phyloP scores from a whole-genome alignment of 352 stramenopile genomes.

The Blastocystis sp. region DNA sequence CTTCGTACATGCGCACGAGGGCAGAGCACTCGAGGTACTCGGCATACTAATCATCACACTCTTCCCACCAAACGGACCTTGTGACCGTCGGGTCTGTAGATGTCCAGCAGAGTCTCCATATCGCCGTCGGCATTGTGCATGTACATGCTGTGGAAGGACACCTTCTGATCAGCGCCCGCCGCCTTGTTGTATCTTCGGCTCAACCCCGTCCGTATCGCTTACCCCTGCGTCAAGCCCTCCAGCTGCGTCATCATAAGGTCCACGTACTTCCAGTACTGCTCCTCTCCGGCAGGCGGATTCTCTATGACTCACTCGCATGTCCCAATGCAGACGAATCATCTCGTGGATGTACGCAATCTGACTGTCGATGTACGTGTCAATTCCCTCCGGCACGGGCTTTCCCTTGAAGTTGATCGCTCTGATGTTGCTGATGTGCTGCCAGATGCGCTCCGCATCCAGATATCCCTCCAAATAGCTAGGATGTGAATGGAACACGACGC shows the following conservation, averaged over 20 bases:
- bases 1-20: constrained; percentile 80
- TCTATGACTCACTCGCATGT: background rate
- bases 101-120: constrained; percentile 70
- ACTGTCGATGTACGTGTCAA: constrained; percentile 4
- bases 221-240: constrained; percentile 30
- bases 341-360: constrained; percentile 37
- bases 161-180: background rate
- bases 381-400: constrained; percentile 55
- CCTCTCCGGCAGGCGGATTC: constrained; percentile 24
- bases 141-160: constrained; percentile 58
- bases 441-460: constrained; percentile 47
- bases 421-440: constrained; percentile 67
- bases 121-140: constrained; percentile 71
- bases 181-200: constrained; percentile 20
- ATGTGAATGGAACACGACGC: background rate
- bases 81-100: constrained; percentile 12
- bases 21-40: constrained; percentile 78
- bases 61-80: background rate
- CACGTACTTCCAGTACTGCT: constrained; percentile 41
- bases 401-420: constrained; percentile 41
- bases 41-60: background rate
- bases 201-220: background rate
- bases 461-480: constrained; percentile 64
- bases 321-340: background rate
- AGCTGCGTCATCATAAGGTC: constrained; percentile 49